Base-by-base conservation (phyloP, 108 stramenopile genomes). In the Fistulifera pelliculosa region DNA sequence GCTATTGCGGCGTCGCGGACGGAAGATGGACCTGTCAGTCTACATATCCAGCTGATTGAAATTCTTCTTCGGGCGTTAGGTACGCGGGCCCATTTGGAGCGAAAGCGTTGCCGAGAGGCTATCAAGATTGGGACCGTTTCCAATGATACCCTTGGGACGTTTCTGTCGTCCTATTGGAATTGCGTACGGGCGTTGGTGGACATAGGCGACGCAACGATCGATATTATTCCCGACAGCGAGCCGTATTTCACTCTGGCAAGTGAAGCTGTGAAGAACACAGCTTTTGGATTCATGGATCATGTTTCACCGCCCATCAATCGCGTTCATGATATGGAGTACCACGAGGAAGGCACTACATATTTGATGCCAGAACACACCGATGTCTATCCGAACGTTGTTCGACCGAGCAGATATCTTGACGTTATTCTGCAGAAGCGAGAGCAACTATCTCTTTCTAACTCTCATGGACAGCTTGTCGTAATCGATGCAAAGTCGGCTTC, bases 101-200 rank as follows among this genome's bases (percentile, higher is more conserved):
- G 44, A 45, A 17, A 11, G 6, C 44, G 44, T 11, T 55, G 38
- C 16, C 38, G 54, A 55, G 38, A 55, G 54, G 18, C 35, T 35
- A 17, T 45, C 44, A 45, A 45, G 44, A 3, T 3, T 17, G 44
- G 4, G 6, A 6, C 7, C 7, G 31, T 35, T 3, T 19, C 19
- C 21, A 21, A 10, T 47, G 45, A 47, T 47, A 47, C 57, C 48
- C 44, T 45, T 17, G 44, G 21, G 21, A 45, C 44, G 3, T 35
- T 35, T 8, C 8, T 35, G 8, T 35, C 31, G 3, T 35, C 31
- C 3, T 76, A 60, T 38, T 24, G 47, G 25, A 63, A 54, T 27
- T 73, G 64, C 27, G 43, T 76, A 6, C 40, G 68, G 3, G 48
- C 69, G 6, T 64, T 79, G 41, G 74, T 79, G 2, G 64, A 61